Conservation (phyloP, 2,329 filamentous ascomycete genomes). For the Metarhizium brunneum region DNA sequence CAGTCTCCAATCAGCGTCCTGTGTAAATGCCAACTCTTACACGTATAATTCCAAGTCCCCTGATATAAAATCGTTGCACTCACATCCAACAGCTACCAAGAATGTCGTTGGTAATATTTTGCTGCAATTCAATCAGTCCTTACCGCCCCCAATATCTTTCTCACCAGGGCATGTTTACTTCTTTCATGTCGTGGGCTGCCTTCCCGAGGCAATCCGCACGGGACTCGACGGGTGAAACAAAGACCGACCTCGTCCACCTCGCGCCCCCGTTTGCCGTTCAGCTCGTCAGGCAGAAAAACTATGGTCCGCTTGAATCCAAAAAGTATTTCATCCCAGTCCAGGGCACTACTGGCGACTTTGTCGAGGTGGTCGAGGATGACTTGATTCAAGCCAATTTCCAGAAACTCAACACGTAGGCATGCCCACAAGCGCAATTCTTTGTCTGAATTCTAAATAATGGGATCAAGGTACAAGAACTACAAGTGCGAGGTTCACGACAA, state of each 20-base stretch:
- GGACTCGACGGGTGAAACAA: not conserved
- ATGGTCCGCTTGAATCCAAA: constrained; percentile 31
- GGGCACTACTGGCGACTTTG: constrained; percentile 13
- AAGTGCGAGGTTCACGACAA: constrained; percentile 31
- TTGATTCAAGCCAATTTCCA: constrained; percentile 32
- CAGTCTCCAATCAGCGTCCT: too few species aligned
- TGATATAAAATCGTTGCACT: too few species aligned
- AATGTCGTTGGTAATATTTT: too few species aligned
- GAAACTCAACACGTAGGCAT: constrained; percentile 33
- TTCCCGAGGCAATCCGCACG: constrained; percentile 14
- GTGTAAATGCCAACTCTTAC: too few species aligned
- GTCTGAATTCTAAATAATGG: not conserved
- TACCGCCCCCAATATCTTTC: constrained; percentile 15
- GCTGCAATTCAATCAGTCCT: not conserved
- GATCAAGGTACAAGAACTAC: constrained; percentile 31
- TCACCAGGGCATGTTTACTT: constrained; percentile 17
- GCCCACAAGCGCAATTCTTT: not conserved
- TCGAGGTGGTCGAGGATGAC: constrained; percentile 25
- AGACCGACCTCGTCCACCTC: not conserved
- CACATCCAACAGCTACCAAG: too few species aligned
- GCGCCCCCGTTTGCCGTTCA: constrained; percentile 24
- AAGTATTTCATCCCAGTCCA: constrained; percentile 28
- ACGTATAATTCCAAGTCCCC: too few species aligned
- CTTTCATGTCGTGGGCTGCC: constrained; percentile 21
- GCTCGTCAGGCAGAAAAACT: constrained; percentile 35